phyloP scores from a whole-genome alignment of 1,139 yeast species.

The Waltiozyma sp. region DNA sequence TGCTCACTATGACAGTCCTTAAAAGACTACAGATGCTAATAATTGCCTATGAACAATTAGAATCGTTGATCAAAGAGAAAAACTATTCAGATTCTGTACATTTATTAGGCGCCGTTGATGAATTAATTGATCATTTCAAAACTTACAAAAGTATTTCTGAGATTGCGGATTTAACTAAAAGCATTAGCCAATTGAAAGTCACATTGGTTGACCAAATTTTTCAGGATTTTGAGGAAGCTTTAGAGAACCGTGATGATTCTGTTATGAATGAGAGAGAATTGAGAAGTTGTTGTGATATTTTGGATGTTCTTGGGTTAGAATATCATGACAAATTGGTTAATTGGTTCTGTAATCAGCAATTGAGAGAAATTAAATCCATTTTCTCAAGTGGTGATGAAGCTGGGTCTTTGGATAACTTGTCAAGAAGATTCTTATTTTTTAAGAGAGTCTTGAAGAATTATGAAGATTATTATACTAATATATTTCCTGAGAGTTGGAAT shows the following conservation, averaged over 20 bases:
- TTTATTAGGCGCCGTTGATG: conserved; percentile 67
- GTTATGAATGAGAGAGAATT: conserved; percentile 20
- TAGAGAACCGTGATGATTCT: conserved; percentile 21
- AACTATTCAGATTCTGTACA: conserved; percentile 60
- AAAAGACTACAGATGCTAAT: conserved; percentile 82
- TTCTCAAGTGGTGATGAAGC: conserved; percentile 82
- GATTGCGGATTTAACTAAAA: conserved; percentile 57
- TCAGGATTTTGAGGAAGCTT: conserved; percentile 50
- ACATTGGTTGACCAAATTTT: conserved; percentile 64
- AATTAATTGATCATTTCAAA: conserved; percentile 65
- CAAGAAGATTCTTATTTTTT: conserved; percentile 72
- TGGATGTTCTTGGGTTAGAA: conserved; percentile 56
- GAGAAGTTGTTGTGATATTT: conserved; percentile 50
- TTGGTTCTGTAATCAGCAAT: conserved; percentile 65
- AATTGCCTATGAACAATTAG: conserved; percentile 62
- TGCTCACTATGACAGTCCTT: conserved; percentile 72
- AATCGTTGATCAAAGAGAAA: conserved; percentile 32
- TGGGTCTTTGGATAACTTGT: conserved; percentile 79
- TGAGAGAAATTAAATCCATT: conserved; percentile 65
- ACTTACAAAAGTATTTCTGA: conserved; percentile 79
- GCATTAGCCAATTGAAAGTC: conserved; percentile 52
- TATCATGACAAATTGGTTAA: conserved; percentile 51
- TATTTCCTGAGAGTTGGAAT: conserved; percentile 67
- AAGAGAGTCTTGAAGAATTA: conserved; percentile 57
- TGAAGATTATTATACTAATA: conserved; percentile 36